phyloP scores from a whole-genome alignment of 768 basidiomycete species.

The Podaxis pistillaris region DNA sequence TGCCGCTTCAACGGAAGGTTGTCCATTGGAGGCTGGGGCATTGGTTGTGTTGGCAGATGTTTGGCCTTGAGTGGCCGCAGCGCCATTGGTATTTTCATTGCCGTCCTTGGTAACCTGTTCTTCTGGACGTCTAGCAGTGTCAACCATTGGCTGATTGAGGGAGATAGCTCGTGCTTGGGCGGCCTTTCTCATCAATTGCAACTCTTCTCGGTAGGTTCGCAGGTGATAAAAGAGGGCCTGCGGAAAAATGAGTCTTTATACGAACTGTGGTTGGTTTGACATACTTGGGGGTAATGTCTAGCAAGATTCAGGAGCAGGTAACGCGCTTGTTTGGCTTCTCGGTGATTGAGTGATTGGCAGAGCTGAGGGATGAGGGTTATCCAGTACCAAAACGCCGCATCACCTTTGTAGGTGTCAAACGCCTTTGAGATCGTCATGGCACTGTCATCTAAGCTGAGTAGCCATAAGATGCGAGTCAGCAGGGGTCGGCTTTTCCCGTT shows the following conservation, averaged over 20 bases:
- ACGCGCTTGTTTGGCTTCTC: constrained; percentile 91
- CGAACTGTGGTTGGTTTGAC: constrained; percentile 22
- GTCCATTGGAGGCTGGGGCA: constrained; percentile 3
- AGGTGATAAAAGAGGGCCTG: constrained; percentile 95
- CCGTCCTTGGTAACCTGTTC: constrained; percentile 25
- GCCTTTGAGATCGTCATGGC: constrained; percentile 69
- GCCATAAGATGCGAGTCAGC: constrained; percentile 92
- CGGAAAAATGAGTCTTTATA: constrained; percentile 8
- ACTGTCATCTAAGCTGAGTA: constrained; percentile 88
- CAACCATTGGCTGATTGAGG: constrained; percentile 22
- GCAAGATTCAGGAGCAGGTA: constrained; percentile 88
- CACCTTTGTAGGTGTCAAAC: constrained; percentile 95
- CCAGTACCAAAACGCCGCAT: constrained; percentile 98
- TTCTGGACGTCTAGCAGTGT: constrained; percentile 28
- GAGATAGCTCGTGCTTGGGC: constrained; percentile 36
- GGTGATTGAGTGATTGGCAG: constrained; percentile 81
- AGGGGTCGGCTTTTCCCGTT: constrained; percentile 89
- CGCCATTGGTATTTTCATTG: constrained; percentile 20
- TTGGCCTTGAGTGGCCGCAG: constrained; percentile 4
- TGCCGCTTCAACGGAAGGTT: constrained; percentile 5
- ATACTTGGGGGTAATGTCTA: constrained; percentile 87
- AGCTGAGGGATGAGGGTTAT: constrained; percentile 96
- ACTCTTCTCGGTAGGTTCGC: constrained; percentile 62
- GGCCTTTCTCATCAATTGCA: constrained; percentile 39
- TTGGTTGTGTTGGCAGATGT: not conserved